Base-by-base conservation (phyloP, 306 rosid species). In the Gynostemma pentaphyllum region DNA sequence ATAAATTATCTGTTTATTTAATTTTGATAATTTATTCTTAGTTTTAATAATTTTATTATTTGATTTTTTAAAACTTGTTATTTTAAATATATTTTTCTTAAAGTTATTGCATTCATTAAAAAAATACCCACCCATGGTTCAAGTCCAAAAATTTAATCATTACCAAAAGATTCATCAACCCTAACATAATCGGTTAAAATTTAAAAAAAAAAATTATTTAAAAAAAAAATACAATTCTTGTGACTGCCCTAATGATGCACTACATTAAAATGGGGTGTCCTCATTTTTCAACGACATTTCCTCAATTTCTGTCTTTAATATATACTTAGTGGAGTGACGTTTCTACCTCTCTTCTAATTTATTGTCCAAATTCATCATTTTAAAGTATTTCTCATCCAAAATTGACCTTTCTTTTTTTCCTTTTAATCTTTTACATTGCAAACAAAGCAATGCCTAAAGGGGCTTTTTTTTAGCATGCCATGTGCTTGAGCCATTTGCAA, bases 301-400 rank as follows among this genome's bases (percentile, higher is more conserved):
- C 86, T 21, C 53, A 70, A 54, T 67, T 64, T 77, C 8, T 14
- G 87, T 81, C 81, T 81, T 84, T 76, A 55, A 30, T 19, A n/a
- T n/a, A n/a, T n/a, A 69, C 16, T 21, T 34, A 48, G 48, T 80
- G 78, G 74, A 45, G 66, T 80, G 76, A 72, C 70, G 54, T 55
- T 23, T 52, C 27, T 49, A 19, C 9, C 9, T n/a, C 22, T 9
- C 21, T 41, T 12, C 9, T 14, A 21, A 50, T 11, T 13, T 30
- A 66, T 15, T 12, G 46, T 24, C 10, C 5, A 6, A 44, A 5
- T 30, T 24, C 45, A 52, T 19, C 52, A 57, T 4, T 27, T 47
- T 9, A 41, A 11, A 0, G 26, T 40, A 24, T 66, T 68, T 42
- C 53, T 54, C 7, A 29, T 64, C 34, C 34, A 44, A 51, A 13